Evolutionary conservation across 352 stramenopile species (phyloP).

Genomic region (Phytopythium sindhum): DNA sequence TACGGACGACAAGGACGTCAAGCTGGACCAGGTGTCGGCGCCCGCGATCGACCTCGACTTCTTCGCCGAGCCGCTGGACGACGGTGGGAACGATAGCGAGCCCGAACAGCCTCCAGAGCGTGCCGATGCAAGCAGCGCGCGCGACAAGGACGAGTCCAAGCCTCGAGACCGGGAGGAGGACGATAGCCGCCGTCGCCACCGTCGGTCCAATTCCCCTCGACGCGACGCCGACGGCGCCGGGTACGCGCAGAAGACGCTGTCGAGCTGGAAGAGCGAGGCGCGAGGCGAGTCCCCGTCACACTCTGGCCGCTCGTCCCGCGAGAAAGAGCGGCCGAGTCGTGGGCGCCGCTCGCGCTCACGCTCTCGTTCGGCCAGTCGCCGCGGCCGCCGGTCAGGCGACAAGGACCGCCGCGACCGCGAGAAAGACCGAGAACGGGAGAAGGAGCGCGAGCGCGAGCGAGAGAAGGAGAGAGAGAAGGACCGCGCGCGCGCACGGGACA

Average conservation of each 20-base stretch:
- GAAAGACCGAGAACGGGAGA: conserved; percentile 21
- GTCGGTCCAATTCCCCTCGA: conserved; percentile 11
- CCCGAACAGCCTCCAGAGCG: conserved; percentile 22
- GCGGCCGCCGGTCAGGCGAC: conserved; percentile 25
- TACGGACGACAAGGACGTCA: conserved; percentile 60
- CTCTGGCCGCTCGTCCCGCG: conserved; percentile 29
- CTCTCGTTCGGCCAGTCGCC: conserved; percentile 24
- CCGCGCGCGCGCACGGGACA: conserved; percentile 19
- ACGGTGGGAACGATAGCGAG: conserved; percentile 38
- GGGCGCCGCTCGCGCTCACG: conserved; percentile 35
- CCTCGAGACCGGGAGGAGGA: conserved; percentile 26
- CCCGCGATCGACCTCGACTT: conserved; percentile 86
- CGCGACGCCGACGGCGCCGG: conserved; percentile 14
- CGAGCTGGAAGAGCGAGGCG: conserved; percentile 26
- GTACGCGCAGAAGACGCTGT: conserved; percentile 27
- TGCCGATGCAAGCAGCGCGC: conserved; percentile 5
- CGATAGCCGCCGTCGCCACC: conserved; percentile 20
- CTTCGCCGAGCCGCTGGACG: conserved; percentile 45
- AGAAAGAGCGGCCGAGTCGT: conserved; percentile 22
- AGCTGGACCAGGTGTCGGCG: conserved; percentile 71
- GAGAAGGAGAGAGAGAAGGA: conserved; percentile 30
- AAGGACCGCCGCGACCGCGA: conserved; percentile 22
- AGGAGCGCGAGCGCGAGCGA: conserved; percentile 31
- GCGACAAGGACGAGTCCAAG: conserved; percentile 25
- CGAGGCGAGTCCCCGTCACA: conserved; percentile 22